These are phyloP conservation scores for Phanerochaete carnosa DNA, from an alignment of 768 basidiomycete genomes.

Conservation along the genomic window DNA sequence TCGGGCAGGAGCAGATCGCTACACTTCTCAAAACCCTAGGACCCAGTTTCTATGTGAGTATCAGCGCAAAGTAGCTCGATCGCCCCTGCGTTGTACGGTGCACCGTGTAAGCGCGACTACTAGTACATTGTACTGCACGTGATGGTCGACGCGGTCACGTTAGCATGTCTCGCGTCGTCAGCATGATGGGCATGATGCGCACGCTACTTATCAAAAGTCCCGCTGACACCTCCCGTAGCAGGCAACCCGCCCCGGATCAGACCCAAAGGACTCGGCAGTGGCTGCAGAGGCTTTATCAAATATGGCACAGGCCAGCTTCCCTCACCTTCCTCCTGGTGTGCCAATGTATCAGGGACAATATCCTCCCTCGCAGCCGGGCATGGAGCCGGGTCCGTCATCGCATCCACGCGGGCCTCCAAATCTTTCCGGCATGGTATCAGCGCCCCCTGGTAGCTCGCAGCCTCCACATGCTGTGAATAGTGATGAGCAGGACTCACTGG, in stretches of 20 bases:
- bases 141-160: slow-evolving; percentile 17
- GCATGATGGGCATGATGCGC: slow-evolving; percentile 2
- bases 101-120: not conserved
- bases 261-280: slow-evolving; percentile 50
- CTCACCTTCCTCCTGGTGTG: slow-evolving; percentile 13
- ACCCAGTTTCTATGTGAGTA: slow-evolving; percentile 31
- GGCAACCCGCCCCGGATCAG: slow-evolving; percentile 38
- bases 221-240: not conserved
- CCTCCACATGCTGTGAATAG: not conserved
- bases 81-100: slow-evolving; percentile 6
- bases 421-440: slow-evolving; percentile 5
- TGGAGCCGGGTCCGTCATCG: slow-evolving; percentile 28
- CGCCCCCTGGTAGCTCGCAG: slow-evolving; percentile 6
- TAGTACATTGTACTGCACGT: slow-evolving; percentile 5
- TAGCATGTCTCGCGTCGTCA: slow-evolving; percentile 1
- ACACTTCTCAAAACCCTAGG: slow-evolving; percentile 50
- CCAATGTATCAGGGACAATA: slow-evolving; percentile 15
- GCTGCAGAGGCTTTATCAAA: slow-evolving; percentile 58
- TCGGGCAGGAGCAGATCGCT: slow-evolving; percentile 58
- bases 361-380: slow-evolving; percentile 12
- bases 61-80: not conserved
- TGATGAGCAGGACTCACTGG: not conserved
- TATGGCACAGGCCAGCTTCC: slow-evolving; percentile 42
- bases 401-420: slow-evolving; percentile 28
- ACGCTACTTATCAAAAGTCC: not conserved